These are phyloP conservation scores for Stellera chamaejasme DNA, from an alignment of 345 rosid species.

Conservation along the genomic window DNA sequence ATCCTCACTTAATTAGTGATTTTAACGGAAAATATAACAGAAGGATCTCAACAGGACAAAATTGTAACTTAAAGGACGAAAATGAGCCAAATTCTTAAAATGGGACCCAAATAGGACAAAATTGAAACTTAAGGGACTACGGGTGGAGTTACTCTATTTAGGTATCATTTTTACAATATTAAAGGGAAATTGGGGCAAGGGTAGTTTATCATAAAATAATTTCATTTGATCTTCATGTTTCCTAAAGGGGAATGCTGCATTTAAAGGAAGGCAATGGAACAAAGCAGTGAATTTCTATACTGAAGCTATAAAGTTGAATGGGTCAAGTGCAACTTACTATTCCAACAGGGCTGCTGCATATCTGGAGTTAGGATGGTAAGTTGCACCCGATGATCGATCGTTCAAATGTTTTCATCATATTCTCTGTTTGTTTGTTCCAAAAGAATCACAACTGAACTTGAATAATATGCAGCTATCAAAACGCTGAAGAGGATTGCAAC, in stretches of 20 bases:
- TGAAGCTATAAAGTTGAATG: constrained; percentile 84
- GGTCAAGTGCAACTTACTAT: constrained; percentile 58
- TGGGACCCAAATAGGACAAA: too few relatives aligned
- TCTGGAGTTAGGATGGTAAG: constrained; percentile 72
- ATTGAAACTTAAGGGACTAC: too few relatives aligned
- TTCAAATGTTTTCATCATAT: constrained; percentile 2
- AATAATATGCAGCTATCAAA: constrained; percentile 52
- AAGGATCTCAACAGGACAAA: too few relatives aligned
- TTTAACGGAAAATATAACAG: too few relatives aligned
- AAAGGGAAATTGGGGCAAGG: too few relatives aligned
- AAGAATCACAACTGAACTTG: constrained; percentile 2
- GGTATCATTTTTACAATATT: neutral
- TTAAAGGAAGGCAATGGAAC: constrained; percentile 73
- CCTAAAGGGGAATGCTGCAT: constrained; percentile 88
- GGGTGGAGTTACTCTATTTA: too few relatives aligned
- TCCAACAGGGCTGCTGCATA: constrained; percentile 87
- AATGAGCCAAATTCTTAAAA: too few relatives aligned
- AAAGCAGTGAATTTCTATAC: constrained; percentile 71
- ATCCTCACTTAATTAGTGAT: too few relatives aligned
- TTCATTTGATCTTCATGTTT: constrained; percentile 10
- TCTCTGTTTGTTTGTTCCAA: constrained; percentile 2
- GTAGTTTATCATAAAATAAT: too few relatives aligned
- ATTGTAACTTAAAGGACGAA: too few relatives aligned
- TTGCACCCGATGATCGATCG: constrained; percentile 1
- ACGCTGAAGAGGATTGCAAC: constrained; percentile 88